phyloP scores from a whole-genome alignment of 352 stramenopile species.

The Pythium insidiosum region DNA sequence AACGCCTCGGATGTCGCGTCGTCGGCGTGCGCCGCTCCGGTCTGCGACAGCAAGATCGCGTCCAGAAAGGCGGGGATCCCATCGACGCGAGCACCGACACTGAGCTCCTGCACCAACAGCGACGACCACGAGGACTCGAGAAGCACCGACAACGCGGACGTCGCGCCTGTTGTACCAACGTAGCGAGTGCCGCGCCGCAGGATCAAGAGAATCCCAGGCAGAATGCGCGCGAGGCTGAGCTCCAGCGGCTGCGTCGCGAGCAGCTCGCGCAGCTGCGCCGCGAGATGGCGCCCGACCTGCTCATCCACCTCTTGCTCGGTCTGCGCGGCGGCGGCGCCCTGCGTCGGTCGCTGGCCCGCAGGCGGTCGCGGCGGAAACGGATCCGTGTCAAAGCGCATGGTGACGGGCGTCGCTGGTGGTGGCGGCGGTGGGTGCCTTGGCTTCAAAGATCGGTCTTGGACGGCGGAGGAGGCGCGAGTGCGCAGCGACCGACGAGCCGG shows the following conservation, averaged over 20 bases:
- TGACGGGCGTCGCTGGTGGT: neutral
- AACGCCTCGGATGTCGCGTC: conserved; percentile 33
- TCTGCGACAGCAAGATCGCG: conserved; percentile 15
- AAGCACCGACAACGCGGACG: conserved; percentile 8
- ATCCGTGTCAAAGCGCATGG: conserved; percentile 18
- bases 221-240: conserved; percentile 1
- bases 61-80: conserved; percentile 15
- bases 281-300: conserved; percentile 12
- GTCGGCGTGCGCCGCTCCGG: conserved; percentile 3
- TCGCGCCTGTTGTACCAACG: conserved; percentile 1
- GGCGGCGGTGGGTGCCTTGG: no score
- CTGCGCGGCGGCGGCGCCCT: no score
- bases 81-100: conserved; percentile 7
- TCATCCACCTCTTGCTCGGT: conserved; percentile 15
- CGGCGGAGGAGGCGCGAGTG: neutral
- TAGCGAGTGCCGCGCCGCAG: conserved; percentile 10
- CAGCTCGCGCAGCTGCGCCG: conserved; percentile 15
- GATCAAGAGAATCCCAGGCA: conserved; percentile 11
- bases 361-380: neutral
- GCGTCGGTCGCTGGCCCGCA: no score
- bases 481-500: neutral
- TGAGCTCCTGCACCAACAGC: conserved; percentile 13
- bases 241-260: conserved; percentile 12
- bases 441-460: no score
- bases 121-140: conserved; percentile 18